phyloP scores from a whole-genome alignment of 345 rosid species.

The Rhodomyrtus tomentosa region DNA sequence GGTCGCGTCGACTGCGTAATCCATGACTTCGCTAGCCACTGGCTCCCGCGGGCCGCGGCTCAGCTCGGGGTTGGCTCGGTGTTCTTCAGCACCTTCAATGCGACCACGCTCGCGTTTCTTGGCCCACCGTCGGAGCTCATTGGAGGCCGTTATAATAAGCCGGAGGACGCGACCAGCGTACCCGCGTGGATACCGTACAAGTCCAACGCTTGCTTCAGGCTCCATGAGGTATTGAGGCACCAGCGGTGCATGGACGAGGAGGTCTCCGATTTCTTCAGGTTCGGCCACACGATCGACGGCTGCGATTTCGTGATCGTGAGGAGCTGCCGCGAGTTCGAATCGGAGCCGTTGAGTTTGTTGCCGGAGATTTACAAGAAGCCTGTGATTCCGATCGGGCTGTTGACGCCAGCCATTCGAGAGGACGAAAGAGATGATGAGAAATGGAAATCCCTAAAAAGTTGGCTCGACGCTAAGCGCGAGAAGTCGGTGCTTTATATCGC shows the following conservation, averaged over 20 bases:
- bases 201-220: not conserved
- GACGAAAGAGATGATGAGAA: not conserved
- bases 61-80: constrained; percentile 7
- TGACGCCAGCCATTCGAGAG: not conserved
- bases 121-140: constrained; percentile 11
- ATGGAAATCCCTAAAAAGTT: not conserved
- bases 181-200: constrained; percentile 17
- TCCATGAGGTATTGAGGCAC: not conserved
- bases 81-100: constrained; percentile 18
- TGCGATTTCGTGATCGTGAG: not conserved
- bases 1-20: constrained; percentile 21
- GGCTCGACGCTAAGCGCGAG: not conserved
- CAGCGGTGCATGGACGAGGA: constrained; percentile 4
- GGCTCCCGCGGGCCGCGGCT: constrained; percentile 21
- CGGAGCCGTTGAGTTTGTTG: not conserved
- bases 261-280: not conserved
- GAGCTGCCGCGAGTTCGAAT: constrained; percentile 6
- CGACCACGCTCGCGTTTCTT: not conserved
- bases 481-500: constrained; percentile 4
- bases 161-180: constrained; percentile 15
- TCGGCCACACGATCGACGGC: not conserved
- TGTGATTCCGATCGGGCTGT: not conserved
- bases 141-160: not conserved
- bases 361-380: not conserved
- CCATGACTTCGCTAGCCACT: constrained; percentile 22